Percentiles rank a stretch among this genome's conserved stretches.
These are phyloP conservation scores for Sporisorium sorghi DNA, from an alignment of 1,284 basidiomycete species.

Conservation along the genomic window DNA sequence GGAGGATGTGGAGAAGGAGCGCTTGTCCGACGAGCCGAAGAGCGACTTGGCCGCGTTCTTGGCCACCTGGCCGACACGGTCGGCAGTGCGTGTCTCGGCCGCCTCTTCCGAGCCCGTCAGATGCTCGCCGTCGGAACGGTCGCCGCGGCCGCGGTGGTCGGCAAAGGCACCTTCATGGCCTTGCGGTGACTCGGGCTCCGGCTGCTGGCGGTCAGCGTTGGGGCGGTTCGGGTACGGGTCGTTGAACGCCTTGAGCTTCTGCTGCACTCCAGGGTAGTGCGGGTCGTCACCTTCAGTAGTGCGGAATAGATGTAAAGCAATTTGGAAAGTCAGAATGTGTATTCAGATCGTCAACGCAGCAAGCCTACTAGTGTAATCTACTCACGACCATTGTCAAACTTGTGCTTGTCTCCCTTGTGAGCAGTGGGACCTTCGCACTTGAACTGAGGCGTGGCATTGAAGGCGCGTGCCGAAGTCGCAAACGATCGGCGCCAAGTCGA, in stretches of 20 bases:
- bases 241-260: slow-evolving; percentile 31
- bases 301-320: no score
- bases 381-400: slow-evolving; percentile 48
- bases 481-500: slow-evolving; percentile 18
- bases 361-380: neutral
- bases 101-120: slow-evolving; percentile 41
- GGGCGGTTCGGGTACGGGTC: slow-evolving; percentile 43
- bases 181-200: slow-evolving; percentile 41
- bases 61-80: slow-evolving; percentile 29
- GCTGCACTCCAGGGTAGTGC: slow-evolving; percentile 42
- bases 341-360: neutral
- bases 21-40: slow-evolving; percentile 32
- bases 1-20: slow-evolving; percentile 32
- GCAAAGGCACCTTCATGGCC: slow-evolving; percentile 48
- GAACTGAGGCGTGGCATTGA: slow-evolving; percentile 25
- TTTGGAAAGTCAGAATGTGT: slow-evolving; percentile 1
- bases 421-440: slow-evolving; percentile 46
- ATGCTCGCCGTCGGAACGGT: slow-evolving; percentile 23
- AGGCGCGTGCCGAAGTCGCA: slow-evolving; percentile 8
- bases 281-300: slow-evolving; percentile 48
- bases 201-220: slow-evolving; percentile 8
- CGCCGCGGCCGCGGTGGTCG: slow-evolving; percentile 46
- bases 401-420: slow-evolving; percentile 31
- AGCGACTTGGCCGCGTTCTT: slow-evolving; percentile 36
- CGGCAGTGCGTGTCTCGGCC: slow-evolving; percentile 30